phyloP scores from a whole-genome alignment of 306 rosid genomes.

The Cicer cuneatum region DNA sequence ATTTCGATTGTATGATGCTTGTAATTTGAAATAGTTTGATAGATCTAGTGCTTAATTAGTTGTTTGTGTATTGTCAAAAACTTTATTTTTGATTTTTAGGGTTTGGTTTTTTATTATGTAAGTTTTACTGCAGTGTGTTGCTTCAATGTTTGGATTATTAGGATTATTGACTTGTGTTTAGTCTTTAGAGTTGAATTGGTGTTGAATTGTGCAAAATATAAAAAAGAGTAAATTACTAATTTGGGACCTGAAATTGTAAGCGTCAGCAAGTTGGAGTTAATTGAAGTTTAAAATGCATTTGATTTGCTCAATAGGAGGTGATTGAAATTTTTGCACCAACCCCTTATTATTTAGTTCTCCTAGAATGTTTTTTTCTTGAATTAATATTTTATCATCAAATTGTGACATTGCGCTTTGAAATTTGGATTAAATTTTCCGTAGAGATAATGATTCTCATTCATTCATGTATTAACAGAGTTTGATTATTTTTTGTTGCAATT shows the following conservation, averaged over 20 bases:
- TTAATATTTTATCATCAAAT: background rate
- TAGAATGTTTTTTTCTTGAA: background rate
- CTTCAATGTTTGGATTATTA: background rate
- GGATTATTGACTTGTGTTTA: background rate
- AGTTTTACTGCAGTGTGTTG: background rate
- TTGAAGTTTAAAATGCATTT: background rate
- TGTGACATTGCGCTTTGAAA: slow-evolving; percentile 20
- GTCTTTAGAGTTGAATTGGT: background rate
- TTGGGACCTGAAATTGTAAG: background rate
- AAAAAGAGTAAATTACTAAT: no score
- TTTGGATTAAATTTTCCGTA: background rate
- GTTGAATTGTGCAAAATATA: background rate
- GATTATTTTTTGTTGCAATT: slow-evolving; percentile 50
- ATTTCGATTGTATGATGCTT: background rate
- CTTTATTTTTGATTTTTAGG: slow-evolving; percentile 17
- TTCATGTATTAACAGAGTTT: slow-evolving; percentile 34
- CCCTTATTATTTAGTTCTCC: background rate
- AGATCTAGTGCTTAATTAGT: slow-evolving; percentile 19
- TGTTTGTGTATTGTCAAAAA: background rate
- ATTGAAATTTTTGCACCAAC: slow-evolving; percentile 4
- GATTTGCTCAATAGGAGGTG: background rate
- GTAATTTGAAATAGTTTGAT: slow-evolving; percentile 19
- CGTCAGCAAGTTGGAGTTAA: background rate
- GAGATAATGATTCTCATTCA: slow-evolving; percentile 20
- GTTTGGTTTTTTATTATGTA: background rate